Percentiles rank a stretch among this genome's conserved stretches.
phyloP scores from a whole-genome alignment of 2,329 filamentous ascomycete genomes.

The Chaetomiaceae sp. region DNA sequence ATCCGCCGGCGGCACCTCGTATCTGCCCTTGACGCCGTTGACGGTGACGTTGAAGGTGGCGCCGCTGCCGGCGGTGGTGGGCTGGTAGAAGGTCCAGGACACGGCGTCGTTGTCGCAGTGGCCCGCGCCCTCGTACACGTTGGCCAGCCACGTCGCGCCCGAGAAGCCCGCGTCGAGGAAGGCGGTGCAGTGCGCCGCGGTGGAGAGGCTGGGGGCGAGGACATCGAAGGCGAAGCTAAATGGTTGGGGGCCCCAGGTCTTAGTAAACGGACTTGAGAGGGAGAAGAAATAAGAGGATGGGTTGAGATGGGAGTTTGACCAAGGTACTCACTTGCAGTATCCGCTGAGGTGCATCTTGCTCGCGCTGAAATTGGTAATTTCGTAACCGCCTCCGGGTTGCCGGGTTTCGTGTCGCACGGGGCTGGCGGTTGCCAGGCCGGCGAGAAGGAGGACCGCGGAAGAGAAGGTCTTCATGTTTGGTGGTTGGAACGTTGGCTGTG shows the following conservation, averaged over 20 bases:
- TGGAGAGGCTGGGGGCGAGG: background rate
- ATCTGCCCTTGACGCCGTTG: background rate
- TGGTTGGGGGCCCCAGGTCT: too few species aligned
- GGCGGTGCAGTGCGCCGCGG: background rate
- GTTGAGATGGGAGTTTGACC: too few species aligned
- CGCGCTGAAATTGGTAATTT: background rate
- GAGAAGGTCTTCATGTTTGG: conserved; percentile 1
- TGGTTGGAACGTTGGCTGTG: background rate
- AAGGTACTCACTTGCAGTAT: conserved; percentile 3
- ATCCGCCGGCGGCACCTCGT: background rate
- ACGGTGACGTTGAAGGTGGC: conserved; percentile 3
- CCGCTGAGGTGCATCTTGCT: conserved; percentile 1
- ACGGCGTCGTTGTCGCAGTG: background rate
- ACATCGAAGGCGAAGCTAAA: conserved; percentile 3
- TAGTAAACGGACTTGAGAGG: background rate
- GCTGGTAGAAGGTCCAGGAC: conserved; percentile 3
- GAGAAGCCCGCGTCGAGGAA: conserved; percentile 4
- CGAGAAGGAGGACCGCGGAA: background rate
- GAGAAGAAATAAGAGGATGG: too few species aligned
- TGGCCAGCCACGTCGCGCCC: conserved; percentile 1
- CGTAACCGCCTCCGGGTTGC: background rate
- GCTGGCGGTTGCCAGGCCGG: conserved; percentile 1
- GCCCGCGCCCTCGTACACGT: conserved; percentile 5
- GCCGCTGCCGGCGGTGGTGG: background rate
- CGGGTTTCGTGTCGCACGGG: background rate